Evolutionary conservation across 2,329 filamentous ascomycete species (phyloP).

Genomic region (Corinectria fuckeliana): DNA sequence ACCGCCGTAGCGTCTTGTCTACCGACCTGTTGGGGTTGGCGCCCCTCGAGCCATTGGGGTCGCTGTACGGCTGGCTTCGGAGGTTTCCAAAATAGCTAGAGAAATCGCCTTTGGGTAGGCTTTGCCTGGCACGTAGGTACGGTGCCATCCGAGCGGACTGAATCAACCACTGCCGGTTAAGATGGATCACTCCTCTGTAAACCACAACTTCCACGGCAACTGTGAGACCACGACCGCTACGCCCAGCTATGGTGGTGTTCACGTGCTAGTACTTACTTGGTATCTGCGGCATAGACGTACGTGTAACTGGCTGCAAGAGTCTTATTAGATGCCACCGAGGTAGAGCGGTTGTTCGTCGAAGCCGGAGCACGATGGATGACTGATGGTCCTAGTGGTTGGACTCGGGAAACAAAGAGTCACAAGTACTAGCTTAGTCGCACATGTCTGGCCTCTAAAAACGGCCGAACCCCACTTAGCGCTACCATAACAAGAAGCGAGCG

Average conservation of each 20-base stretch:
- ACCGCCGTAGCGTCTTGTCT: slow-evolving; percentile 19
- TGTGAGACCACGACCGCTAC: background rate
- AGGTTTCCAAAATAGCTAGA: slow-evolving; percentile 68
- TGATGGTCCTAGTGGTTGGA: slow-evolving; percentile 12
- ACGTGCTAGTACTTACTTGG: background rate
- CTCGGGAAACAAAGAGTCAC: slow-evolving; percentile 15
- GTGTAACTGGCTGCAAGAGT: slow-evolving; percentile 8
- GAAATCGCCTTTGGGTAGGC: slow-evolving; percentile 74
- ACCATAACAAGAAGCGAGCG: slow-evolving; percentile 15
- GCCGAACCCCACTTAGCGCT: slow-evolving; percentile 2
- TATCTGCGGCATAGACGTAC: background rate
- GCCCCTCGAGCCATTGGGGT: slow-evolving; percentile 61
- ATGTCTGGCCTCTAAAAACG: slow-evolving; percentile 21
- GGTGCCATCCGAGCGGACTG: slow-evolving; percentile 46
- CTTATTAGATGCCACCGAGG: background rate
- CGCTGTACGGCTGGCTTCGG: slow-evolving; percentile 75
- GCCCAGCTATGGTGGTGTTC: background rate
- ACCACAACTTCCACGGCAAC: background rate
- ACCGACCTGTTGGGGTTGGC: slow-evolving; percentile 63
- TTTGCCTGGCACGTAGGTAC: slow-evolving; percentile 55
- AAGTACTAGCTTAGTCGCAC: slow-evolving; percentile 10
- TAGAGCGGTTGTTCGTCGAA: background rate
- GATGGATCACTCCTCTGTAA: background rate
- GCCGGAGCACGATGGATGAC: slow-evolving; percentile 12
- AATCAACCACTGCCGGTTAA: background rate